A percentile compares a stretch with the other conserved stretches of the same genome.
Evolutionary conservation across 129 eudicot species (phyloP).

Genomic region (Oenanthe sinensis): DNA sequence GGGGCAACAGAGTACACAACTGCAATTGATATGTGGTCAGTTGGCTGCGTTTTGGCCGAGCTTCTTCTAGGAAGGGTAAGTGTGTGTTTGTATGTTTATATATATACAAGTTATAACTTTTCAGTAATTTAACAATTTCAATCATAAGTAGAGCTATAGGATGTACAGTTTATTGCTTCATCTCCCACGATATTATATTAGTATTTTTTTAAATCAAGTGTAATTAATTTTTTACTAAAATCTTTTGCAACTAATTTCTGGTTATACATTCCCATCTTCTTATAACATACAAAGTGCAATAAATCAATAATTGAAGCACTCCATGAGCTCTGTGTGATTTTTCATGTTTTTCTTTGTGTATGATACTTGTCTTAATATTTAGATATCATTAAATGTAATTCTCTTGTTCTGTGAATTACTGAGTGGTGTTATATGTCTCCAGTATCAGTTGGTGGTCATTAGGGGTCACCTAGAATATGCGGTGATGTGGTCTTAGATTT

Average conservation of each 20-base stretch:
- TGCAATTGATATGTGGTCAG: conserved; percentile 99
- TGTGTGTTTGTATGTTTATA: neutral
- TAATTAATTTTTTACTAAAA: neutral
- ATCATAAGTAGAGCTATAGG: neutral
- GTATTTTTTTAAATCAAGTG: neutral
- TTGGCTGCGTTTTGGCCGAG: conserved; percentile 94
- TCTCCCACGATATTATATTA: neutral
- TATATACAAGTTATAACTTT: neutral
- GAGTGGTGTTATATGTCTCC: neutral
- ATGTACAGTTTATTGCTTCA: neutral
- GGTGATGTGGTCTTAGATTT: neutral
- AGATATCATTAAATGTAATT: neutral
- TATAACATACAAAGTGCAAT: neutral
- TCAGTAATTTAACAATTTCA: neutral
- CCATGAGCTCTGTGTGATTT: neutral
- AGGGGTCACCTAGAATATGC: neutral
- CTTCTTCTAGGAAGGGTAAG: conserved; percentile 88
- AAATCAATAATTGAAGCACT: neutral
- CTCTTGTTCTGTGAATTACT: neutral
- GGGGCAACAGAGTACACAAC: conserved; percentile 97
- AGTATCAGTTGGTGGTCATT: neutral
- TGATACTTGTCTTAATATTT: neutral
- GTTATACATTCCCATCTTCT: neutral
- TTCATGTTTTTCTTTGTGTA: neutral
- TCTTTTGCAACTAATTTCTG: neutral